These are phyloP conservation scores for Backusella tuberculispora DNA, from an alignment of 192 early-diverging fungal species.

Conservation along the genomic window DNA sequence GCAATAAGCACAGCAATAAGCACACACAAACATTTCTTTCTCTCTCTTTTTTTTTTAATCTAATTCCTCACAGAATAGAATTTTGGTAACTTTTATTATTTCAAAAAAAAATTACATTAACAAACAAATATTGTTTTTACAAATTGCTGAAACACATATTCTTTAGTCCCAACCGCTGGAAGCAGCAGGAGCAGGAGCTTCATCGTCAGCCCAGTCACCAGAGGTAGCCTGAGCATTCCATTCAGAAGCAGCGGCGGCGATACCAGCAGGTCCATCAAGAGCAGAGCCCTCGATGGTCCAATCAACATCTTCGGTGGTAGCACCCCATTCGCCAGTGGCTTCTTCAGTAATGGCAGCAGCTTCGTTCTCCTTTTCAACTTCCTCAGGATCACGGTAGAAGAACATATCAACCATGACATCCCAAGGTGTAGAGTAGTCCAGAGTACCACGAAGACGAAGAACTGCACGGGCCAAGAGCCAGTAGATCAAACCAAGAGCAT, in stretches of 20 bases:
- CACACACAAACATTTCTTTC: background rate
- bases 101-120: background rate
- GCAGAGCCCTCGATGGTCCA: constrained; percentile 69
- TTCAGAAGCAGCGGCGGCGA: constrained; percentile 37
- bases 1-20: background rate
- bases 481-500: constrained; percentile 95
- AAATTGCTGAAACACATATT: background rate
- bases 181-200: constrained; percentile 17
- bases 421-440: constrained; percentile 87
- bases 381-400: constrained; percentile 99
- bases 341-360: constrained; percentile 46
- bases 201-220: constrained; percentile 37
- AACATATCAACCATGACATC: constrained; percentile 99
- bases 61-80: background rate
- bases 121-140: background rate
- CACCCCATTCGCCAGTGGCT: constrained; percentile 41
- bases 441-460: constrained; percentile 92
- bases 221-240: constrained; percentile 26
- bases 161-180: constrained; percentile 30
- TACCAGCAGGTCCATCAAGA: constrained; percentile 43
- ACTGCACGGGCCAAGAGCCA: constrained; percentile 98
- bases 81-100: background rate
- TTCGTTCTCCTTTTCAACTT: constrained; percentile 92
- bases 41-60: background rate
- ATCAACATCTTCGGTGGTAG: constrained; percentile 45